A percentile compares a stretch with the other conserved stretches of the same genome.
Evolutionary conservation across 257 asterid genomes (phyloP).

Genomic region (Coffea canephora): DNA sequence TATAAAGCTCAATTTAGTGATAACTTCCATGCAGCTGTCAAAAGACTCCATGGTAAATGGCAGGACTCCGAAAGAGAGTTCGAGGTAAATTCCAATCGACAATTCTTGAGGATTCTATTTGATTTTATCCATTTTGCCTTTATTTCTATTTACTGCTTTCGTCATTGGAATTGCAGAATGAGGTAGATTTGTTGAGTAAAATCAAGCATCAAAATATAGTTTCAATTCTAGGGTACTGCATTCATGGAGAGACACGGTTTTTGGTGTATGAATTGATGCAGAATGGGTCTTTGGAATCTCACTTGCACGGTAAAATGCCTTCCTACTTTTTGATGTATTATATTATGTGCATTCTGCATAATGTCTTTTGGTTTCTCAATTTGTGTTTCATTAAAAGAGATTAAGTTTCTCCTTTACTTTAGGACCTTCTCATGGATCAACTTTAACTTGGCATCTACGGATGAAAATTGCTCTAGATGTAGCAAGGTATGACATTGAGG

Average conservation of each 20-base stretch:
- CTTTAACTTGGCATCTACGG: constrained; percentile 79
- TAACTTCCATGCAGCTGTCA: constrained; percentile 61
- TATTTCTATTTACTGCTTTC: constrained; percentile 17
- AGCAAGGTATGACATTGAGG: constrained; percentile 55
- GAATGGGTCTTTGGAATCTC: constrained; percentile 74
- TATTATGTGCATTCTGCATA: background rate
- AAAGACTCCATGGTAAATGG: constrained; percentile 56
- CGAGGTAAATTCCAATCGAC: constrained; percentile 44
- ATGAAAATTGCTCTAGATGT: constrained; percentile 94
- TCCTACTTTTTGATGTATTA: background rate
- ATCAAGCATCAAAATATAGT: constrained; percentile 80
- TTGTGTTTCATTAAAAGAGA: background rate
- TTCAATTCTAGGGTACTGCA: constrained; percentile 77
- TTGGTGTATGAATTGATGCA: constrained; percentile 90
- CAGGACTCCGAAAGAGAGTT: constrained; percentile 64
- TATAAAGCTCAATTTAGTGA: constrained; percentile 73
- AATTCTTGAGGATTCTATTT: background rate
- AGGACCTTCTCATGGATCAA: constrained; percentile 71
- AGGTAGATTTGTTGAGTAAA: constrained; percentile 68
- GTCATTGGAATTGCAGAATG: constrained; percentile 58
- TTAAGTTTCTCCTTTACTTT: constrained; percentile 1
- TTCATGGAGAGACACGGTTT: constrained; percentile 60
- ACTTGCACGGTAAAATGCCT: constrained; percentile 64
- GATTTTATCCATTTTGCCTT: constrained; percentile 9
- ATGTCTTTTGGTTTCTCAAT: background rate